Evolutionary conservation across 2,329 filamentous ascomycete species (phyloP).

Genomic region (Plenodomus biglobosus): DNA sequence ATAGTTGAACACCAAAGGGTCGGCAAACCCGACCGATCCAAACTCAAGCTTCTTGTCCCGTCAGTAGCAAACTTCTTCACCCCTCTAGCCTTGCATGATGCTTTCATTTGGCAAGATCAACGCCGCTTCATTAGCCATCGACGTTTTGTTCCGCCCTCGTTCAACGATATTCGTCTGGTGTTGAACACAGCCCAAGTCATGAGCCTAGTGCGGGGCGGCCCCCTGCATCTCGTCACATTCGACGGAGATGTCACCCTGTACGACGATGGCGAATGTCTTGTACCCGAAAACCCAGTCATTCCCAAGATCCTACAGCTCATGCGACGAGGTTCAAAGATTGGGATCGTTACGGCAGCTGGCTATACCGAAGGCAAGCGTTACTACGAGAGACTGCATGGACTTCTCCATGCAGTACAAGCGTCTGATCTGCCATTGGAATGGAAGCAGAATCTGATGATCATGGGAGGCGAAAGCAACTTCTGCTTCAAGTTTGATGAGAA

Average conservation of each 20-base stretch:
- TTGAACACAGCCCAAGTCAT: constrained; percentile 95
- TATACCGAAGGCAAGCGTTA: constrained; percentile 88
- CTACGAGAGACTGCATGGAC: constrained; percentile 80
- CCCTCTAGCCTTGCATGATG: constrained; percentile 78
- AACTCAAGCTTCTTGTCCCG: constrained; percentile 88
- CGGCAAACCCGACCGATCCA: constrained; percentile 71
- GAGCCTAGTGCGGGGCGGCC: constrained; percentile 74
- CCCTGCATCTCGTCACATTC: constrained; percentile 86
- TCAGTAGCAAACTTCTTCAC: constrained; percentile 95
- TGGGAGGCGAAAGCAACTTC: constrained; percentile 96
- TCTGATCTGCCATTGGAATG: constrained; percentile 65
- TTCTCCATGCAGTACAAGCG: constrained; percentile 75
- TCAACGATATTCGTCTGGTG: constrained; percentile 92
- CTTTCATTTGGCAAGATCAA: constrained; percentile 86
- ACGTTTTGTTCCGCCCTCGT: constrained; percentile 91
- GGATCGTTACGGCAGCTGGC: constrained; percentile 94
- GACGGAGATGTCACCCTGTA: constrained; percentile 98
- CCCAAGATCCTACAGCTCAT: constrained; percentile 69
- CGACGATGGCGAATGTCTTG: constrained; percentile 74
- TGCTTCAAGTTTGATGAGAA: constrained; percentile 75
- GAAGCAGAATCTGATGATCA: constrained; percentile 80
- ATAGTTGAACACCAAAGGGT: constrained; percentile 70
- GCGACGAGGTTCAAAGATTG: constrained; percentile 75
- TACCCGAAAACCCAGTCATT: constrained; percentile 76
- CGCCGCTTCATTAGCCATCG: constrained; percentile 85